These are phyloP conservation scores for Cynara cardunculus DNA, from an alignment of 129 eudicot genomes.

Conservation along the genomic window DNA sequence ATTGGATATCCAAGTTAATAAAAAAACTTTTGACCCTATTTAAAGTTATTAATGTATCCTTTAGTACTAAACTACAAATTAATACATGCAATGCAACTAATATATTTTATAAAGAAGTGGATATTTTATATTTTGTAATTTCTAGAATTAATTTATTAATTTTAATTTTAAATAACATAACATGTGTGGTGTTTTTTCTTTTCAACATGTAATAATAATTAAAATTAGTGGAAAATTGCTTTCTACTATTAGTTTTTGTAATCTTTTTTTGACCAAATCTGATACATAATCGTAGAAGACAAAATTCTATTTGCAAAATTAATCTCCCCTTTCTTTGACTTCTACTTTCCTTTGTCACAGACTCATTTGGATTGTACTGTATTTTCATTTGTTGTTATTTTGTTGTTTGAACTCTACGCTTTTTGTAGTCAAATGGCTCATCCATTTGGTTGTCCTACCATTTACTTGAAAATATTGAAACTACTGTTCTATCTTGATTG, in stretches of 20 bases:
- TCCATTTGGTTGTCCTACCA: background rate
- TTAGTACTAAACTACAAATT: background rate
- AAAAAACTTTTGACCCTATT: background rate
- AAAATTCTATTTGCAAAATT: background rate
- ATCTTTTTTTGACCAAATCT: constrained; percentile 23
- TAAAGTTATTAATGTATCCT: background rate
- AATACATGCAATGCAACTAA: background rate
- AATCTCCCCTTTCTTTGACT: background rate
- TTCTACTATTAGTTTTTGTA: constrained; percentile 9
- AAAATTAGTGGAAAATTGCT: background rate
- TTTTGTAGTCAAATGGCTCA: background rate
- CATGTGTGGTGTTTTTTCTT: constrained; percentile 20
- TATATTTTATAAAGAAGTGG: background rate
- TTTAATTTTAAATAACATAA: background rate
- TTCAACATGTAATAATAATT: constrained; percentile 16
- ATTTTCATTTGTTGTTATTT: no score
- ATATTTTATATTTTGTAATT: background rate
- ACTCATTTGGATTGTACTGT: background rate
- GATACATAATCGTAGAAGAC: background rate
- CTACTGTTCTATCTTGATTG: background rate
- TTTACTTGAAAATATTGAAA: background rate
- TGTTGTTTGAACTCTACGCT: background rate
- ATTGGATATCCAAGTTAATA: no score
- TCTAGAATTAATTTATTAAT: background rate
- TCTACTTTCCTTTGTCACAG: background rate